Conservation (phyloP, 148 eudicot genomes). For the Camellia sinensis region DNA sequence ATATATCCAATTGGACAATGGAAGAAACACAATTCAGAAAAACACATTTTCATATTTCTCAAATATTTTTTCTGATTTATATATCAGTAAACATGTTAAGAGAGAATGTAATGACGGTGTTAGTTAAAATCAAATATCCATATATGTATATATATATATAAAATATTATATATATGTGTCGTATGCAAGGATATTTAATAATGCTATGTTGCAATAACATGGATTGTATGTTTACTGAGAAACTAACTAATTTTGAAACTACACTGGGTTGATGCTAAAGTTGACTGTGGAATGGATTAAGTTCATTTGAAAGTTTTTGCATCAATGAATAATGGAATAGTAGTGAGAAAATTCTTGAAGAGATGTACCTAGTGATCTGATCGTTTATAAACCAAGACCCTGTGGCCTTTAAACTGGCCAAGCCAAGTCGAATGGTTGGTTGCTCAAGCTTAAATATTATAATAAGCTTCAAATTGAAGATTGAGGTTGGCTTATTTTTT, state of each 20-base stretch:
- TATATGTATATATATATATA: no score
- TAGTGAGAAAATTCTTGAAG: neutral
- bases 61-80: neutral
- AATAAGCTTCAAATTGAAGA: neutral
- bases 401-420: neutral
- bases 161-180: neutral
- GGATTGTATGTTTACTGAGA: neutral
- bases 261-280: neutral
- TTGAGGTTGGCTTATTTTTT: neutral
- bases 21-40: neutral
- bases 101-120: neutral
- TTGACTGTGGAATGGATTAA: neutral
- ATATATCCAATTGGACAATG: neutral
- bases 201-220: neutral
- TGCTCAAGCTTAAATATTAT: neutral
- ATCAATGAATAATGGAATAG: neutral
- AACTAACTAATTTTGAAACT: neutral
- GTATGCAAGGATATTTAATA: neutral
- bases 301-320: neutral
- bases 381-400: neutral
- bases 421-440: neutral
- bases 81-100: neutral
- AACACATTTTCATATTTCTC: neutral
- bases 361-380: neutral
- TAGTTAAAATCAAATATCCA: no score